These are phyloP conservation scores for Scenedesmus sp. DNA, from an alignment of 163 green algal species.

Conservation along the genomic window DNA sequence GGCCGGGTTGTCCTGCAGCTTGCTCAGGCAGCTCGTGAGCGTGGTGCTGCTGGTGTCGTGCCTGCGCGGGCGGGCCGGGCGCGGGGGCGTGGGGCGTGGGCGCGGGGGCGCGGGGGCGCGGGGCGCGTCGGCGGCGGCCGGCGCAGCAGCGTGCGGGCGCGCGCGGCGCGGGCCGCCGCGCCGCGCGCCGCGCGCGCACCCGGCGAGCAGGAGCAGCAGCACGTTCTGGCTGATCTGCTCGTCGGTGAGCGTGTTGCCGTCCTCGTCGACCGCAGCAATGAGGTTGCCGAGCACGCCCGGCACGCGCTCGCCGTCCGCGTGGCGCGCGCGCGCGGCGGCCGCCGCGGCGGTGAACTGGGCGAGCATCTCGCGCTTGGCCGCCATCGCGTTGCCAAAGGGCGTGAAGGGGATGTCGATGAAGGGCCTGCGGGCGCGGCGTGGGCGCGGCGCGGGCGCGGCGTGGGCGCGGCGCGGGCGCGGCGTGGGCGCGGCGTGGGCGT, in stretches of 20 bases:
- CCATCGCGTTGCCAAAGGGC: slow-evolving; percentile 12
- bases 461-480: too few species aligned
- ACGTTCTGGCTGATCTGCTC: slow-evolving; percentile 36
- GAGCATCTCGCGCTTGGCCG: slow-evolving; percentile 4
- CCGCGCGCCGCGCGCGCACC: too few species aligned
- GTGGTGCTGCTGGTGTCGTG: slow-evolving; percentile 36
- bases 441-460: too few species aligned
- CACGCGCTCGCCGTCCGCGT: slow-evolving; percentile 29
- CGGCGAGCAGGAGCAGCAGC: slow-evolving; percentile 38
- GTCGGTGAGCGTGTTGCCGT: slow-evolving; percentile 43
- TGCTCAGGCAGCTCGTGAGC: slow-evolving; percentile 13
- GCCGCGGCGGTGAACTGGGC: slow-evolving; percentile 3
- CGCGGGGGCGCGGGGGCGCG: too few species aligned
- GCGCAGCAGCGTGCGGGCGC: too few species aligned
- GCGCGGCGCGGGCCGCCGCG: too few species aligned
- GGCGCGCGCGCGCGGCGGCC: neutral
- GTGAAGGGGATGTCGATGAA: slow-evolving; percentile 36
- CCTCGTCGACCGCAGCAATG: slow-evolving; percentile 32
- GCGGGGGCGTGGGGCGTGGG: too few species aligned
- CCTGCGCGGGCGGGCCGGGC: too few species aligned
- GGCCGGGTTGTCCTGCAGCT: slow-evolving; percentile 13
- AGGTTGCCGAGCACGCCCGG: slow-evolving; percentile 35
- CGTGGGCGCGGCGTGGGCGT: too few species aligned
- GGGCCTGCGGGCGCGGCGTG: neutral
- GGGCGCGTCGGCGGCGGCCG: too few species aligned